Conservation (phyloP, 164 flowering plant genomes). For the Brasenia schreberi region DNA sequence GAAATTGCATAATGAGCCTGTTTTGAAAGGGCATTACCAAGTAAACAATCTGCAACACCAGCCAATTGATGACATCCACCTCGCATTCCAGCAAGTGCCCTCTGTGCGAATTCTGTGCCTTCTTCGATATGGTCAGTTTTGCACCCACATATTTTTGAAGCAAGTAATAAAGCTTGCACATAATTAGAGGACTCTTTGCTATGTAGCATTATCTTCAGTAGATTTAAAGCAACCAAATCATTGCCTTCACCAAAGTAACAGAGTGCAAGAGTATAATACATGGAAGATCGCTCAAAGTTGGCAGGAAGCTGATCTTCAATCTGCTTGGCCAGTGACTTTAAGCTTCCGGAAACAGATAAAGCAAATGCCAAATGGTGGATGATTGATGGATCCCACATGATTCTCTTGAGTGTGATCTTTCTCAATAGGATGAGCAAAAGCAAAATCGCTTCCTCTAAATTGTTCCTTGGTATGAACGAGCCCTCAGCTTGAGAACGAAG, state of each 20-base stretch:
- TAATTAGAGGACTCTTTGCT: constrained; percentile 33
- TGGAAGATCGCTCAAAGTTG: constrained; percentile 35
- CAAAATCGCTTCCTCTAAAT: constrained; percentile 80
- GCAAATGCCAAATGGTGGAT: constrained; percentile 79
- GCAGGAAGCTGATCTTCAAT: constrained; percentile 66
- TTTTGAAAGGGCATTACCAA: constrained; percentile 47
- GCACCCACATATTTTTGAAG: constrained; percentile 68
- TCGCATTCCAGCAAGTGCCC: constrained; percentile 19
- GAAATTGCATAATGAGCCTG: constrained; percentile 38
- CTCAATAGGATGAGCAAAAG: constrained; percentile 52
- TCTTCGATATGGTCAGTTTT: constrained; percentile 32
- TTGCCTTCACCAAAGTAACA: constrained; percentile 80
- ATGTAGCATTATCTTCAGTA: constrained; percentile 41
- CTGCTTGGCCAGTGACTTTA: constrained; percentile 38
- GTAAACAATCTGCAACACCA: constrained; percentile 39
- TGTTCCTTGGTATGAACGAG: constrained; percentile 77
- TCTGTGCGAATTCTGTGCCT: constrained; percentile 38
- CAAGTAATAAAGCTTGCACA: constrained; percentile 40
- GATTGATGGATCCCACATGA: constrained; percentile 73
- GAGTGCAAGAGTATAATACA: constrained; percentile 45
- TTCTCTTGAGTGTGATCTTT: constrained; percentile 29
- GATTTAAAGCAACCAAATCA: constrained; percentile 43
- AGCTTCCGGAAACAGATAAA: constrained; percentile 51
- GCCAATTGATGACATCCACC: constrained; percentile 32
- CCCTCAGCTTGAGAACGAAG: constrained; percentile 67